Percentiles rank a stretch among this genome's conserved stretches.
These are phyloP conservation scores for Boechera retrofracta DNA, from an alignment of 345 rosid species.

Conservation along the genomic window DNA sequence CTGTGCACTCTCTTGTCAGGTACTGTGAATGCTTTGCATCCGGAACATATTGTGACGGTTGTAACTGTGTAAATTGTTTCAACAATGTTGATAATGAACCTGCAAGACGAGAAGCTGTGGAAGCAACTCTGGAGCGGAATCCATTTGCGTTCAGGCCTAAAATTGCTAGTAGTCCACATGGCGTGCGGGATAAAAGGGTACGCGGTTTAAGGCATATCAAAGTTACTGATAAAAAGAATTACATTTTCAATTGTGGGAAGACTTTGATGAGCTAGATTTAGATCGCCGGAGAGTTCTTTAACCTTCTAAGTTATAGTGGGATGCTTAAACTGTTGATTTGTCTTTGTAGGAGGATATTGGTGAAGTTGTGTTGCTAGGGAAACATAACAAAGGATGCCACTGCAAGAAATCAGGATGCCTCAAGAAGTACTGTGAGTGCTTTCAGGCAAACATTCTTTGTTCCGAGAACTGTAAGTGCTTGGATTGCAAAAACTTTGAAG, in stretches of 20 bases:
- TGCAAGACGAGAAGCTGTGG: conserved; percentile 90
- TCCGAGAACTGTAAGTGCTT: conserved; percentile 96
- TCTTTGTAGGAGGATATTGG: conserved; percentile 77
- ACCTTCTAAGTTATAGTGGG: neutral
- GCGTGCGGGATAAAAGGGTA: conserved; percentile 75
- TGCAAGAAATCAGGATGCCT: conserved; percentile 99
- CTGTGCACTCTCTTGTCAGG: conserved; percentile 50
- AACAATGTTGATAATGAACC: conserved; percentile 95
- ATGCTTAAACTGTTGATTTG: conserved; percentile 21
- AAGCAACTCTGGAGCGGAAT: conserved; percentile 92
- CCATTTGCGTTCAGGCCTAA: conserved; percentile 99
- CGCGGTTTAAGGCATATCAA: conserved; percentile 17
- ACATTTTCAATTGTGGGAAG: neutral
- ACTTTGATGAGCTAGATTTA: neutral
- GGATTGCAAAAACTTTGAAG: conserved; percentile 98
- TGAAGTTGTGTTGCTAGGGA: conserved; percentile 69
- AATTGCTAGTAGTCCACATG: conserved; percentile 98
- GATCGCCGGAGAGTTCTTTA: neutral
- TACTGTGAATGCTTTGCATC: conserved; percentile 99
- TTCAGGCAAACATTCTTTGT: conserved; percentile 96
- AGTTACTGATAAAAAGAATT: conserved; percentile 1
- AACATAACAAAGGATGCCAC: conserved; percentile 99
- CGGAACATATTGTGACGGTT: conserved; percentile 95
- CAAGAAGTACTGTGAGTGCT: conserved; percentile 97
- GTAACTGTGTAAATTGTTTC: conserved; percentile 92